phyloP scores from a whole-genome alignment of 805 yeast species.

The Metschnikowia santaceciliae region DNA sequence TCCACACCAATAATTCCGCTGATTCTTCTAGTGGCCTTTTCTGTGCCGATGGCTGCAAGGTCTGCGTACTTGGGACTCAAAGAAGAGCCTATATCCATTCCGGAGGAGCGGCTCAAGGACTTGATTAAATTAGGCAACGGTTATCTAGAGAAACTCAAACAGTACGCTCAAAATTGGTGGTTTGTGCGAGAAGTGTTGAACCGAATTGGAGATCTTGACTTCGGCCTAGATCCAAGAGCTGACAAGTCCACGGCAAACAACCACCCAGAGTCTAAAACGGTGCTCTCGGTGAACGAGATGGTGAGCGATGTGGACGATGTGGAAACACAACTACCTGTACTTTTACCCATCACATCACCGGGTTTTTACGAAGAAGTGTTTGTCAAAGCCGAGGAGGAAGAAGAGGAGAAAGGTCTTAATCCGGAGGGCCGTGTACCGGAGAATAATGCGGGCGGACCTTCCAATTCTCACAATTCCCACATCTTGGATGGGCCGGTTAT shows the following conservation, averaged over 20 bases:
- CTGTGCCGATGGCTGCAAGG: conserved; percentile 15
- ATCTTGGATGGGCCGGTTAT: conserved; percentile 2
- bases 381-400: conserved; percentile 10
- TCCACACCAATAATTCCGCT: conserved; percentile 17
- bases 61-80: conserved; percentile 6
- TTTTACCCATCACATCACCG: conserved; percentile 16
- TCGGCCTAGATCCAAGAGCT: not conserved
- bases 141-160: conserved; percentile 9
- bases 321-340: conserved; percentile 13
- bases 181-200: conserved; percentile 14
- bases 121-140: conserved; percentile 3
- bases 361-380: conserved; percentile 18
- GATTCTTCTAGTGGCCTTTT: conserved; percentile 15
- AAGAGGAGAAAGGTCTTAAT: not conserved
- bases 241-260: not conserved
- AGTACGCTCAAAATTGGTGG: conserved; percentile 17
- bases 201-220: conserved; percentile 7
- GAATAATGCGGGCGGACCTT: not conserved
- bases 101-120: conserved; percentile 3
- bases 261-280: not conserved
- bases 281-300: conserved; percentile 11
- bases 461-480: not conserved
- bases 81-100: not conserved
- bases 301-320: conserved; percentile 12
- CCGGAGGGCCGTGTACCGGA: not conserved